Conservation (phyloP, 495 filamentous ascomycete species). For the Tuber umbilicatum region DNA sequence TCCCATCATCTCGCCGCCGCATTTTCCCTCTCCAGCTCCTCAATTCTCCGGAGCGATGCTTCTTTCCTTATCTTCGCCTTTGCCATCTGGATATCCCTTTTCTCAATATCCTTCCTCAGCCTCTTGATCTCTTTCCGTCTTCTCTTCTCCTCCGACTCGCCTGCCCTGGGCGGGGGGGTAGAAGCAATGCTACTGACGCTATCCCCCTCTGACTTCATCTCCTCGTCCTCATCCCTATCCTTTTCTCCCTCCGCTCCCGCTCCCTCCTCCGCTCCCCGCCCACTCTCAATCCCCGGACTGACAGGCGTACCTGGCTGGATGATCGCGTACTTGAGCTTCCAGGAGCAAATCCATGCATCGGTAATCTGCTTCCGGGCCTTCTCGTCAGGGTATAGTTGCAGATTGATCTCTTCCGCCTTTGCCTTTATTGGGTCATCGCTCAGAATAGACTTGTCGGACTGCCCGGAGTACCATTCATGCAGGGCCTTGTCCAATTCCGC, state of each 20-base stretch:
- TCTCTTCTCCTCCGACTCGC: slow-evolving; percentile 34
- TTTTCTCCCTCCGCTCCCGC: not conserved
- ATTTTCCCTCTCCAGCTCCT: slow-evolving; percentile 31
- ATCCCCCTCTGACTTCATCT: slow-evolving; percentile 24
- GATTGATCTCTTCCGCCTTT: slow-evolving; percentile 29
- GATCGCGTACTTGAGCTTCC: slow-evolving; percentile 26
- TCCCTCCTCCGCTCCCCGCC: slow-evolving; percentile 16
- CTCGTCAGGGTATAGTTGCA: slow-evolving; percentile 27
- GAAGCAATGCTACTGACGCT: slow-evolving; percentile 12
- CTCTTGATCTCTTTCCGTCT: slow-evolving; percentile 32
- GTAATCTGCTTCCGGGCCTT: slow-evolving; percentile 23
- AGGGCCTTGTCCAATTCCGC: slow-evolving; percentile 29
- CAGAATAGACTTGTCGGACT: slow-evolving; percentile 17
- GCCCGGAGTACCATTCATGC: slow-evolving; percentile 27
- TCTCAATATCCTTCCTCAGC: slow-evolving; percentile 33
- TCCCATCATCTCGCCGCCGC: slow-evolving; percentile 5
- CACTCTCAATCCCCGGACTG: slow-evolving; percentile 20
- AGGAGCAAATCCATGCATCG: slow-evolving; percentile 30
- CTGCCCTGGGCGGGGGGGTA: slow-evolving; percentile 20
- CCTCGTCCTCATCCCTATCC: slow-evolving; percentile 13
- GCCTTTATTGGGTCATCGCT: slow-evolving; percentile 17
- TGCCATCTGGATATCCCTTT: slow-evolving; percentile 34
- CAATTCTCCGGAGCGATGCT: slow-evolving; percentile 27
- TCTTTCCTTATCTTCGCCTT: slow-evolving; percentile 35
- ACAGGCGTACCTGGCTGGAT: slow-evolving; percentile 4